Conservation (phyloP, 176 grass and related monocot genomes). For the Chrysopogon serrulatus region DNA sequence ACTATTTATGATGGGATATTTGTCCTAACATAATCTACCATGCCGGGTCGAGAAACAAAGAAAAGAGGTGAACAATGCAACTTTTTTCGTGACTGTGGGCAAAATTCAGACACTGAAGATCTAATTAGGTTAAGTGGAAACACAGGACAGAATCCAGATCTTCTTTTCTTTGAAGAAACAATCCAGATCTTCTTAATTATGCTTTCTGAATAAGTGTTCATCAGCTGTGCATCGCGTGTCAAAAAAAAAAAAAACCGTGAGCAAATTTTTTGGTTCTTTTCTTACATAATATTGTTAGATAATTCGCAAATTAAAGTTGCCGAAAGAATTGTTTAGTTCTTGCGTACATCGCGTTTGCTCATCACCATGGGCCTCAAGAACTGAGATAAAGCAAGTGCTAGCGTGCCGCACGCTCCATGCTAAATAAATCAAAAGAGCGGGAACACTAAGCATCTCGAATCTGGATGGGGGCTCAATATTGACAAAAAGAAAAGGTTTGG, state of each 20-base stretch:
- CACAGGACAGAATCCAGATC: background rate
- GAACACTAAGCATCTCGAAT: constrained; percentile 5
- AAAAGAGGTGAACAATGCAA: too few relatives aligned
- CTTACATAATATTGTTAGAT: background rate
- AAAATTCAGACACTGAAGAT: background rate
- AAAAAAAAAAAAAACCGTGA: background rate
- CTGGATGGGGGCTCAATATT: background rate
- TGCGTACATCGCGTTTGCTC: background rate
- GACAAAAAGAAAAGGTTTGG: background rate
- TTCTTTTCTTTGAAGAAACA: too few relatives aligned
- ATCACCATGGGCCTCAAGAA: background rate
- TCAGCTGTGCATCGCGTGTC: background rate
- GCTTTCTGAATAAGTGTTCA: background rate
- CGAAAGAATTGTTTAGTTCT: background rate
- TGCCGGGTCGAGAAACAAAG: background rate
- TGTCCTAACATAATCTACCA: background rate
- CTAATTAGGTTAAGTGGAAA: background rate
- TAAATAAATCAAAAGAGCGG: background rate
- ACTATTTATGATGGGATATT: too few relatives aligned
- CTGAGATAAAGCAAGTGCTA: background rate
- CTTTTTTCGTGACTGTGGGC: too few relatives aligned
- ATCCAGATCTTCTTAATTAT: background rate
- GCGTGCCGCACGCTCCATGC: background rate
- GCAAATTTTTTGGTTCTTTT: background rate
- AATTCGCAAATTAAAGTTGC: background rate